These are phyloP conservation scores for Amanita brunnescens DNA, from an alignment of 768 basidiomycete genomes.

Conservation along the genomic window DNA sequence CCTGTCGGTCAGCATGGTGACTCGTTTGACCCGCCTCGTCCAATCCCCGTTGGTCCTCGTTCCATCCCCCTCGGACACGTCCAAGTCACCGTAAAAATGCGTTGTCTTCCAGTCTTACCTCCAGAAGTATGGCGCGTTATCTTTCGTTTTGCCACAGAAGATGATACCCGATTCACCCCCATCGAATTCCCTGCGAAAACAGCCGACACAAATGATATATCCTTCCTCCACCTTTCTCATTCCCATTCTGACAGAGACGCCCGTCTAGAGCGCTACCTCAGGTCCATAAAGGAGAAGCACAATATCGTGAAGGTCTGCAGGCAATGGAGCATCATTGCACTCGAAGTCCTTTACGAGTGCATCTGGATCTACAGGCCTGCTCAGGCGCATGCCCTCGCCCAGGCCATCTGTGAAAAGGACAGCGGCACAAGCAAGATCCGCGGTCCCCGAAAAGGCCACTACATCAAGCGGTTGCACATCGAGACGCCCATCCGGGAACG, in stretches of 20 bases:
- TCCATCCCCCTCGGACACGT: background rate
- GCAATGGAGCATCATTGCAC: constrained; percentile 44
- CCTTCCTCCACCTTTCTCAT: constrained; percentile 45
- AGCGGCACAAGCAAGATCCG: background rate
- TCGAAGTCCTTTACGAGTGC: constrained; percentile 55
- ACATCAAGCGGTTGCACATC: constrained; percentile 59
- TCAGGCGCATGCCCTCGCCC: constrained; percentile 38
- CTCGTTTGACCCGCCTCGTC: too few relatives aligned
- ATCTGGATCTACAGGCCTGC: constrained; percentile 56
- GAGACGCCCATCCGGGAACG: constrained; percentile 59
- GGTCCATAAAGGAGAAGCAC: constrained; percentile 40
- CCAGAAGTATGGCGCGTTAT: constrained; percentile 61
- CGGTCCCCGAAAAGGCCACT: constrained; percentile 27
- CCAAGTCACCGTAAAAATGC: constrained; percentile 1
- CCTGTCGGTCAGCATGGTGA: too few relatives aligned
- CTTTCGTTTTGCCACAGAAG: constrained; percentile 44
- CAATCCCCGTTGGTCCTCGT: background rate
- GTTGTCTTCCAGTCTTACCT: constrained; percentile 36
- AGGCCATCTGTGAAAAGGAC: constrained; percentile 16
- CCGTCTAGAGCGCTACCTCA: constrained; percentile 35
- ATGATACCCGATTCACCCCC: constrained; percentile 10
- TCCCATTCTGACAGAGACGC: constrained; percentile 24
- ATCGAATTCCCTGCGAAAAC: constrained; percentile 13
- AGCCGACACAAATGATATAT: constrained; percentile 30
- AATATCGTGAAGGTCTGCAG: constrained; percentile 45